A percentile compares a stretch with the other conserved stretches of the same genome.
These are phyloP conservation scores for Aspergillus sp. DNA, from an alignment of 2,329 filamentous ascomycete species.

Conservation along the genomic window DNA sequence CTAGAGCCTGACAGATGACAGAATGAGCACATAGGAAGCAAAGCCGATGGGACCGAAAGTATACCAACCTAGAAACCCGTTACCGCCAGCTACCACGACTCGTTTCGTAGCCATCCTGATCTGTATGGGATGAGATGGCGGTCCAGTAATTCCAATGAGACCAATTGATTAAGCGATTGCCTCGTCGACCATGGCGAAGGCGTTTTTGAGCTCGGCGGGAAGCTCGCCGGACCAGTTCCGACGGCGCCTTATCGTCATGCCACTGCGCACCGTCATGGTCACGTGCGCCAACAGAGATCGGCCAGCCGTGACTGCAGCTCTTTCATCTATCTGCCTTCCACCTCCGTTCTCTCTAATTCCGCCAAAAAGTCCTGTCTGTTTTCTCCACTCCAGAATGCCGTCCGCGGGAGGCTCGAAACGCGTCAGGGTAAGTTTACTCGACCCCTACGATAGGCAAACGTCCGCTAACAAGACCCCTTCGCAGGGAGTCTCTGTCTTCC, in stretches of 20 bases:
- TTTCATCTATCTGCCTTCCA: not conserved
- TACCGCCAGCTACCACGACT: constrained; percentile 89
- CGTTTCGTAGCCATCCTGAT: constrained; percentile 63
- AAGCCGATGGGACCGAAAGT: not conserved
- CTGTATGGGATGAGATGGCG: constrained; percentile 8
- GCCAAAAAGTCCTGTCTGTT: not conserved
- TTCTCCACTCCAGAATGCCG: constrained; percentile 43
- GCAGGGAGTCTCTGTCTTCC: constrained; percentile 47
- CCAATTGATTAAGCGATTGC: constrained; percentile 1
- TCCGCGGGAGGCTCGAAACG: constrained; percentile 56
- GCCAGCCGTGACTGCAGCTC: constrained; percentile 2
- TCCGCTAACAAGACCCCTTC: constrained; percentile 19
- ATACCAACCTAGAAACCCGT: constrained; percentile 75
- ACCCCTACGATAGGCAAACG: not conserved
- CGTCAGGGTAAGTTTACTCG: constrained; percentile 42
- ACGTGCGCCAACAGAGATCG: constrained; percentile 18
- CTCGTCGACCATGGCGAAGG: constrained; percentile 12
- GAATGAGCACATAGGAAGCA: constrained; percentile 1
- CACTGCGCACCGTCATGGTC: constrained; percentile 26
- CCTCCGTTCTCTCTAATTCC: not conserved
- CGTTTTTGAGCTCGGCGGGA: constrained; percentile 6
- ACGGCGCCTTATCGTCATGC: constrained; percentile 16
- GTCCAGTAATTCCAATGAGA: not conserved
- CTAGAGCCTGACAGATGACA: constrained; percentile 54
- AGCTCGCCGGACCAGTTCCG: constrained; percentile 8